These are phyloP conservation scores for Periconia macrospinosa DNA, from an alignment of 2,329 filamentous ascomycete genomes.

Conservation along the genomic window DNA sequence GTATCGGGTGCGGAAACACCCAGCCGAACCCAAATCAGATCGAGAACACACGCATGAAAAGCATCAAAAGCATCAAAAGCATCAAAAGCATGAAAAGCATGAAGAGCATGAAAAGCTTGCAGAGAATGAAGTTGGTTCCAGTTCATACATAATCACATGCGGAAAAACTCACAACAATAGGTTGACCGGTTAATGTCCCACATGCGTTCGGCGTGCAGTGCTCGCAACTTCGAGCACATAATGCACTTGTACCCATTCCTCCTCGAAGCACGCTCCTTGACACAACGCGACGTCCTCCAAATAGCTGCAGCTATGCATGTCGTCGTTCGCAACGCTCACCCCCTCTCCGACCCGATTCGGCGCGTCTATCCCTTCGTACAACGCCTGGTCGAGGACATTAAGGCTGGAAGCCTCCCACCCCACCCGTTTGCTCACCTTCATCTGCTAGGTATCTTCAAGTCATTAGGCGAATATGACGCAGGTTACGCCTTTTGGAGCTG, in stretches of 20 bases:
- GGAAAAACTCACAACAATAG: neutral
- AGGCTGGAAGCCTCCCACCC: constrained; percentile 37
- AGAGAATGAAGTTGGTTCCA: neutral
- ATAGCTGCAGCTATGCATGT: constrained; percentile 43
- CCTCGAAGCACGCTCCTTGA: constrained; percentile 12
- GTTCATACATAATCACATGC: neutral
- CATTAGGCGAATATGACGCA: constrained; percentile 43
- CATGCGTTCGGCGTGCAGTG: constrained; percentile 22
- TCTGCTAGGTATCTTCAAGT: constrained; percentile 51
- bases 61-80: too few relatives aligned
- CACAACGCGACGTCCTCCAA: constrained; percentile 25
- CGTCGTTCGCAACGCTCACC: constrained; percentile 25
- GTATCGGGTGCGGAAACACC: too few relatives aligned
- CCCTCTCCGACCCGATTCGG: constrained; percentile 3
- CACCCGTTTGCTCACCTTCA: constrained; percentile 48
- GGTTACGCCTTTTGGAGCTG: constrained; percentile 52
- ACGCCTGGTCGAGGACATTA: constrained; percentile 46
- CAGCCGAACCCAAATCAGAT: too few relatives aligned
- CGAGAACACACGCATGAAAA: too few relatives aligned
- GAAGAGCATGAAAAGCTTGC: neutral
- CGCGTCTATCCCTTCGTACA: constrained; percentile 35
- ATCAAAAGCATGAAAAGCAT: neutral
- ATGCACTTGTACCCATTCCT: constrained; percentile 33
- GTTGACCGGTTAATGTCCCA: constrained; percentile 5
- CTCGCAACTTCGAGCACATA: constrained; percentile 16